Conservation (phyloP, 1,284 basidiomycete genomes). For the Tranzscheliella williamsii region DNA sequence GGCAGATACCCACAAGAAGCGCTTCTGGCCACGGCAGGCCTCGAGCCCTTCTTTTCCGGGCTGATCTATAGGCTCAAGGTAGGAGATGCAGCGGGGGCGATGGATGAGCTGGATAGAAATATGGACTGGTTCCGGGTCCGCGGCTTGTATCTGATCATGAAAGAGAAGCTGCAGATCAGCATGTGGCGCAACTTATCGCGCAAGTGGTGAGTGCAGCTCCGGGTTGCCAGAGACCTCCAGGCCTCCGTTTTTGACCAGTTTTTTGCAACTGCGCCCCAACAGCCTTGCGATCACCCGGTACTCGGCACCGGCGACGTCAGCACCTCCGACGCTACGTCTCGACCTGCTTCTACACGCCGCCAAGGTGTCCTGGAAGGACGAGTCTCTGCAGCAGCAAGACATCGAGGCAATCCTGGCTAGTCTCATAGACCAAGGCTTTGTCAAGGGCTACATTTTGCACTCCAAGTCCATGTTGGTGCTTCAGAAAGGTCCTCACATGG, state of each 20-base stretch:
- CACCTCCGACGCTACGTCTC: conserved; percentile 59
- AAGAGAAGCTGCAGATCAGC: conserved; percentile 61
- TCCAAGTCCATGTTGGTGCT: conserved; percentile 60
- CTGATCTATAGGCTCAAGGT: conserved; percentile 45
- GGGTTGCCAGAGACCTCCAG: too few species aligned
- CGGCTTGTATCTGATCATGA: conserved; percentile 61
- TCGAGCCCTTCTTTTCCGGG: conserved; percentile 41
- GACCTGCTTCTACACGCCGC: conserved; percentile 52
- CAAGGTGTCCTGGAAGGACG: conserved; percentile 56
- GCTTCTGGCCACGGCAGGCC: conserved; percentile 53
- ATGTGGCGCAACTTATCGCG: conserved; percentile 63
- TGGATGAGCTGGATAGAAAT: conserved; percentile 52
- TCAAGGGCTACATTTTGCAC: conserved; percentile 63
- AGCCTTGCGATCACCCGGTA: conserved; percentile 16
- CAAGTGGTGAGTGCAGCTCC: conserved; percentile 52
- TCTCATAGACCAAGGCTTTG: conserved; percentile 62
- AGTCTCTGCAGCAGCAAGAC: conserved; percentile 58
- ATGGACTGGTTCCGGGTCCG: conserved; percentile 57
- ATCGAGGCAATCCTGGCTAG: conserved; percentile 61
- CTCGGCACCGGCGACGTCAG: conserved; percentile 17
- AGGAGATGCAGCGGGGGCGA: conserved; percentile 54
- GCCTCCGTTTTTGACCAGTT: neutral
- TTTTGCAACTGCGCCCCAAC: conserved; percentile 1
- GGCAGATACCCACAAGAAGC: conserved; percentile 57
- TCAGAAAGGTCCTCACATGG: conserved; percentile 58